These are phyloP conservation scores for Pseudocercospora ulei DNA, from an alignment of 2,329 filamentous ascomycete species.

Conservation along the genomic window DNA sequence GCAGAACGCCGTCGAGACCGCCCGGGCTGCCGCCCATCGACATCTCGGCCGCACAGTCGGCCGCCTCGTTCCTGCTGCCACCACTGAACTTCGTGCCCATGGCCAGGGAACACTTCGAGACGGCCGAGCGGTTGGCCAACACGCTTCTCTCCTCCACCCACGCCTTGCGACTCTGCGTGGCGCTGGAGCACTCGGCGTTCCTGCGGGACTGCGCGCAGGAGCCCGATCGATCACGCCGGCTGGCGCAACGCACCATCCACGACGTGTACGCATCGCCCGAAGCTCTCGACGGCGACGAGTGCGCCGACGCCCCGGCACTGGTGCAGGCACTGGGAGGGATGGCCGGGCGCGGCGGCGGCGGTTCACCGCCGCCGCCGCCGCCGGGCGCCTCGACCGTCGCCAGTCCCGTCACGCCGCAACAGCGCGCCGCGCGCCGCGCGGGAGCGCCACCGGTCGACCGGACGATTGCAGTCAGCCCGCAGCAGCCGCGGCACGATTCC, in stretches of 20 bases:
- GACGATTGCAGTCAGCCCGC: constrained; percentile 30
- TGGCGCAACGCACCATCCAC: constrained; percentile 74
- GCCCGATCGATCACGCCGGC: constrained; percentile 58
- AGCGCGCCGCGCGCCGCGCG: constrained; percentile 9
- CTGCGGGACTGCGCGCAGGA: constrained; percentile 89
- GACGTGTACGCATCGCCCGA: constrained; percentile 87
- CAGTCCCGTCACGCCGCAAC: constrained; percentile 16
- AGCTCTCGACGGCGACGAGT: constrained; percentile 91
- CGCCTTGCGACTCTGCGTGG: constrained; percentile 77
- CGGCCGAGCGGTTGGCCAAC: constrained; percentile 66
- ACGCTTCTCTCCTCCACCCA: constrained; percentile 74
- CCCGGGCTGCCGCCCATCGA: constrained; percentile 36
- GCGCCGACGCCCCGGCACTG: constrained; percentile 78
- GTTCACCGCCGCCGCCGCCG: constrained; percentile 27
- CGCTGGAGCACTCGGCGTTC: constrained; percentile 86
- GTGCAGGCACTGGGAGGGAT: constrained; percentile 79
- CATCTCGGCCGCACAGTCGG: constrained; percentile 32
- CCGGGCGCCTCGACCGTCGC: constrained; percentile 12
- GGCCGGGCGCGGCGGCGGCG: constrained; percentile 65
- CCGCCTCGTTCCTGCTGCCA: constrained; percentile 67
- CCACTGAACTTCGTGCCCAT: constrained; percentile 70
- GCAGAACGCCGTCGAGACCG: constrained; percentile 35
- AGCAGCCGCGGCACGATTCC: constrained; percentile 8
- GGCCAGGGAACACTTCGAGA: constrained; percentile 70
- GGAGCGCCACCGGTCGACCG: constrained; percentile 25